phyloP scores from a whole-genome alignment of 2,329 filamentous ascomycete species.

The Elsinoe batatas region DNA sequence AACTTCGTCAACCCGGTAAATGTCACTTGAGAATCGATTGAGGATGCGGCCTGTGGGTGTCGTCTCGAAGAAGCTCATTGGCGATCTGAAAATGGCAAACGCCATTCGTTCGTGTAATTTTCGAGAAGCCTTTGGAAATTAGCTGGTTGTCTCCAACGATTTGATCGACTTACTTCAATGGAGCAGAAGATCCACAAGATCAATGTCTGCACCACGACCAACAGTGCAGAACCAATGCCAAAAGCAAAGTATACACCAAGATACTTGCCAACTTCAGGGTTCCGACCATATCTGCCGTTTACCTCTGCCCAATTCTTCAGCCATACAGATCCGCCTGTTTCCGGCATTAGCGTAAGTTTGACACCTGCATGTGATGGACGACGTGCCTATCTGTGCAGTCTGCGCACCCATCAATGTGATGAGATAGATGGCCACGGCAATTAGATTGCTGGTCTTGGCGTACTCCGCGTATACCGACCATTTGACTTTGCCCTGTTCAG shows the following conservation, averaged over 20 bases:
- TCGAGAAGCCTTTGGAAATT: constrained; percentile 59
- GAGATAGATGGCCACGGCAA: constrained; percentile 73
- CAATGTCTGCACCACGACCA: constrained; percentile 85
- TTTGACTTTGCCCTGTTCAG: constrained; percentile 94
- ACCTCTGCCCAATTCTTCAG: constrained; percentile 83
- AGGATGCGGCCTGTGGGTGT: constrained; percentile 93
- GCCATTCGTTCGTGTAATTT: constrained; percentile 98
- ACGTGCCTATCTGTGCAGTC: constrained; percentile 65
- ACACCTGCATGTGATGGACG: constrained; percentile 22
- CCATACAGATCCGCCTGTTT: constrained; percentile 71
- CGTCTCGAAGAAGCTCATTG: constrained; percentile 98
- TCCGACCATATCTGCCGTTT: constrained; percentile 59
- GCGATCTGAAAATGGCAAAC: constrained; percentile 90
- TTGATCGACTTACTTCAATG: constrained; percentile 61
- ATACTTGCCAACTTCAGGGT: constrained; percentile 74
- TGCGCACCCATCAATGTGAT: constrained; percentile 69
- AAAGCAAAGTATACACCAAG: constrained; percentile 94
- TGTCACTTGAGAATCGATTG: constrained; percentile 84
- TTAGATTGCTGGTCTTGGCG: constrained; percentile 83
- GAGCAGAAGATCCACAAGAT: constrained; percentile 99
- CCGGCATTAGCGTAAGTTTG: constrained; percentile 19
- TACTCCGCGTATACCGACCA: constrained; percentile 94
- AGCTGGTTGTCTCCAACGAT: not conserved
- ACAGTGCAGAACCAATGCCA: constrained; percentile 71
- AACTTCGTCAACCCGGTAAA: constrained; percentile 80